phyloP scores from a whole-genome alignment of 805 yeast genomes.

The Tetrapisispora pingtungensis region DNA sequence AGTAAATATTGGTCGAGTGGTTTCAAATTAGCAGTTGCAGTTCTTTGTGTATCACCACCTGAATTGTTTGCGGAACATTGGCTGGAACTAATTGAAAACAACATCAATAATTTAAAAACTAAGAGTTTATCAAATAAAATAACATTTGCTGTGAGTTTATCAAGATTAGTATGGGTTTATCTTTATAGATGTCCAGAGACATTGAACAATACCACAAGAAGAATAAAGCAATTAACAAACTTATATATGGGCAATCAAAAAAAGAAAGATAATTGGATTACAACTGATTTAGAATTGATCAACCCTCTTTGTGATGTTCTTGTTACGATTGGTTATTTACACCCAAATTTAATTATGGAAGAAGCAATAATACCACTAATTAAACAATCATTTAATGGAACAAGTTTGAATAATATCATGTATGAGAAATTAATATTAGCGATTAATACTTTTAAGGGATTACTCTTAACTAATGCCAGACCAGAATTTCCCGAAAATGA shows the following conservation, averaged over 20 bases:
- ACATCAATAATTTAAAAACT: slow-evolving; percentile 52
- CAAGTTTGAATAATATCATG: slow-evolving; percentile 46
- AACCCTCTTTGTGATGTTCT: slow-evolving; percentile 62
- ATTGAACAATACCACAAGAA: slow-evolving; percentile 73
- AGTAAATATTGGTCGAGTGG: slow-evolving; percentile 57
- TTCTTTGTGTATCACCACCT: slow-evolving; percentile 71
- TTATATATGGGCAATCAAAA: slow-evolving; percentile 44
- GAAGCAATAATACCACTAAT: slow-evolving; percentile 65
- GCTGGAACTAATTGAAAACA: slow-evolving; percentile 57
- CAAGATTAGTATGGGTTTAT: slow-evolving; percentile 84
- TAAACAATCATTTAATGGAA: slow-evolving; percentile 48
- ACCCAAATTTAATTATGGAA: slow-evolving; percentile 70
- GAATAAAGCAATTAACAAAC: slow-evolving; percentile 55
- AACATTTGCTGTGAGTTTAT: slow-evolving; percentile 50
- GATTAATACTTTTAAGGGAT: slow-evolving; percentile 59
- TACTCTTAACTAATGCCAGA: slow-evolving; percentile 53
- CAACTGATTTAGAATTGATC: slow-evolving; percentile 49
- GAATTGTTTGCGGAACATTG: slow-evolving; percentile 64
- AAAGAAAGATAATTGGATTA: slow-evolving; percentile 73
- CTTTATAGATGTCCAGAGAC: slow-evolving; percentile 81
- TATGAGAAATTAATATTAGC: slow-evolving; percentile 67
- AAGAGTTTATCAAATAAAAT: slow-evolving; percentile 44
- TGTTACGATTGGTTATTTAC: slow-evolving; percentile 70
- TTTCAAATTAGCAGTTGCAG: slow-evolving; percentile 57
- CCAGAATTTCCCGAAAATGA: slow-evolving; percentile 65